Base-by-base conservation (phyloP, 1,139 yeast genomes). In the Hyphopichia pseudoburtonii region DNA sequence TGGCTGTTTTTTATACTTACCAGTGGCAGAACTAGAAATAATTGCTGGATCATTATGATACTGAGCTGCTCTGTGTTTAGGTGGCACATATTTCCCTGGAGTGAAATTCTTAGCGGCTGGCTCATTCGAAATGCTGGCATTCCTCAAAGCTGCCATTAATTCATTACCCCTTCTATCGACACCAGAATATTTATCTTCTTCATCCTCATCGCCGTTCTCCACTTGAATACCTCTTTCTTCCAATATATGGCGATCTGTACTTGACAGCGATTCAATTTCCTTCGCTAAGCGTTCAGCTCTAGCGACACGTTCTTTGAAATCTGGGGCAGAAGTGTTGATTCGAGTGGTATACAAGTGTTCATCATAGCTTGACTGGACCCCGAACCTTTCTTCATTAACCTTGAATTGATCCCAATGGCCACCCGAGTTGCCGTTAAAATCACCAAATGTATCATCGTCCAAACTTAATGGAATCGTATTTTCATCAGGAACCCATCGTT, bases 171-270 rank as follows among this genome's bases (percentile, higher is more conserved):
- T 69, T 48, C 68, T 57, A 41, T 72, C 78, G 37, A 92, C 98
- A 32, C 97, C 97, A 3, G 97, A 88, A 56, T 90, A 92, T 62
- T 86, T 86, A 60, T 89, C 97, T 59, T 94, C 99, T 63, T 92
- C 98, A 24, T 31, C 34, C 59, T 92, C 97, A 50, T 86, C 49
- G 3, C 95, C 96, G 56, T 87, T 96, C 55, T 87, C 96, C 28
- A 85, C 76, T 16, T 58, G 58, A 11, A 79, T 42, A 16, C 96
- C 96, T 57, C 98, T 80, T 61, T 92, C 98, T 57, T 92, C 98
- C 44, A 95, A 88, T 26, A 90, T 48, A 60, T 92, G 97, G 27
- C 79, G 68, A 56, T 87, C 89, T 26, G 82, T 82, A 17, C 83
- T 74, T 6, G 77, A 69, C 46, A 79, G 84, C 30, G 71, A 64